Percentiles rank a stretch among this genome's conserved stretches.
Evolutionary conservation across 2,329 filamentous ascomycete genomes (phyloP).

Genomic region (Fusarium newnesense): DNA sequence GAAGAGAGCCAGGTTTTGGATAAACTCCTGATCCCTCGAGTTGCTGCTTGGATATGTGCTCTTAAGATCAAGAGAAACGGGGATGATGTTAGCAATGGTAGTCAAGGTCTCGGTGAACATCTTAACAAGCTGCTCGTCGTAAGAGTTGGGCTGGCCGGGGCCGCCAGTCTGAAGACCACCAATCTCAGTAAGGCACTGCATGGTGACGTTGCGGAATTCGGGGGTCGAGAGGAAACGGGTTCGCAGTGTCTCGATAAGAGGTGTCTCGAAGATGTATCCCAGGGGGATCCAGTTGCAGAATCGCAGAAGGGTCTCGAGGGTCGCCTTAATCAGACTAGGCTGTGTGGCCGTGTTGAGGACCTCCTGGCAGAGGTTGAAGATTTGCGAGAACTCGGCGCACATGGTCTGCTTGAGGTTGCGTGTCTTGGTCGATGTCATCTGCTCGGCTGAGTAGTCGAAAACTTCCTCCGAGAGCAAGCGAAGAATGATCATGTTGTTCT

Average conservation of each 20-base stretch:
- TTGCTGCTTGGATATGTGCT: conserved; percentile 92
- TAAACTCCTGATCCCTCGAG: conserved; percentile 94
- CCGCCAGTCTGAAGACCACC: conserved; percentile 88
- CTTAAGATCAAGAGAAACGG: conserved; percentile 89
- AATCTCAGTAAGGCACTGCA: conserved; percentile 98
- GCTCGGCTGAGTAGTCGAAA: conserved; percentile 97
- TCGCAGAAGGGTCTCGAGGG: conserved; percentile 90
- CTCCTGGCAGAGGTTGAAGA: conserved; percentile 97
- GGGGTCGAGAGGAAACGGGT: conserved; percentile 92
- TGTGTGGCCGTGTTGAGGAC: conserved; percentile 91
- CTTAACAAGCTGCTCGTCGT: conserved; percentile 94
- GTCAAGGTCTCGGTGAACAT: conserved; percentile 99
- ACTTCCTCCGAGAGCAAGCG: conserved; percentile 96
- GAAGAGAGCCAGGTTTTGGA: conserved; percentile 95
- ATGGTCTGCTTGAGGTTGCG: conserved; percentile 97
- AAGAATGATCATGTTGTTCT: conserved; percentile 99
- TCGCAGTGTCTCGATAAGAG: conserved; percentile 92
- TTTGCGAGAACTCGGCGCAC: conserved; percentile 98
- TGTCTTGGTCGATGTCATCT: conserved; percentile 99
- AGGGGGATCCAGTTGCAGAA: conserved; percentile 99
- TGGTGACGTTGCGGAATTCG: conserved; percentile 95
- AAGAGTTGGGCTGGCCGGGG: conserved; percentile 74
- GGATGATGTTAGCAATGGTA: conserved; percentile 92
- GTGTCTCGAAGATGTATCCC: conserved; percentile 98
- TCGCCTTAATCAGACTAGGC: conserved; percentile 92